Evolutionary conservation across 2,329 filamentous ascomycete genomes (phyloP).

Genomic region (Fusarium tuaranense): DNA sequence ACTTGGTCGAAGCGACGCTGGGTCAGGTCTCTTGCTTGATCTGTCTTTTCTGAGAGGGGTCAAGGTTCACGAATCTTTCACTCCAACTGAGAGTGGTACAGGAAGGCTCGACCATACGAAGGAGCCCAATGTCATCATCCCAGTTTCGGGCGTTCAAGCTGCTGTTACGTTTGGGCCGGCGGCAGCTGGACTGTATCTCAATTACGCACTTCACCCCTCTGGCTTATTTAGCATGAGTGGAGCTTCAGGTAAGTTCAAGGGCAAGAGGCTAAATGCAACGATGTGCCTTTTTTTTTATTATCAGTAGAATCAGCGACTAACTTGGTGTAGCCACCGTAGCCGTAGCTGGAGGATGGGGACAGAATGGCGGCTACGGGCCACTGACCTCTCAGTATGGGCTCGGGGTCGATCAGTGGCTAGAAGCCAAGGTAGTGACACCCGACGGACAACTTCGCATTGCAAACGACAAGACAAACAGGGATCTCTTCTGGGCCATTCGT

Average conservation of each 20-base stretch:
- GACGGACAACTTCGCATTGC: not conserved
- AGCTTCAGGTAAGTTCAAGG: not conserved
- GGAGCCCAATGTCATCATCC: not conserved
- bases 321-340: not conserved
- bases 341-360: not conserved
- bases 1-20: not conserved
- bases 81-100: not conserved
- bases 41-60: not conserved
- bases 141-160: not conserved
- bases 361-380: not conserved
- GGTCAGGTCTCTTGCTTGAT: not conserved
- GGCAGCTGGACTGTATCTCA: not conserved
- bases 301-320: not conserved
- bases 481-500: not conserved
- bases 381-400: not conserved
- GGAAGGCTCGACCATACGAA: not conserved
- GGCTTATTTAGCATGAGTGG: not conserved
- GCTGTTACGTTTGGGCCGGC: not conserved
- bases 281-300: not conserved
- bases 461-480: not conserved
- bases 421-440: not conserved
- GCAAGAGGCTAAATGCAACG: not conserved
- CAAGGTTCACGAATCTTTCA: not conserved
- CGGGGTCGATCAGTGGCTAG: not conserved
- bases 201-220: not conserved